These are phyloP conservation scores for Actinomucor elegans DNA, from an alignment of 371 early-diverging fungal species.

Conservation along the genomic window DNA sequence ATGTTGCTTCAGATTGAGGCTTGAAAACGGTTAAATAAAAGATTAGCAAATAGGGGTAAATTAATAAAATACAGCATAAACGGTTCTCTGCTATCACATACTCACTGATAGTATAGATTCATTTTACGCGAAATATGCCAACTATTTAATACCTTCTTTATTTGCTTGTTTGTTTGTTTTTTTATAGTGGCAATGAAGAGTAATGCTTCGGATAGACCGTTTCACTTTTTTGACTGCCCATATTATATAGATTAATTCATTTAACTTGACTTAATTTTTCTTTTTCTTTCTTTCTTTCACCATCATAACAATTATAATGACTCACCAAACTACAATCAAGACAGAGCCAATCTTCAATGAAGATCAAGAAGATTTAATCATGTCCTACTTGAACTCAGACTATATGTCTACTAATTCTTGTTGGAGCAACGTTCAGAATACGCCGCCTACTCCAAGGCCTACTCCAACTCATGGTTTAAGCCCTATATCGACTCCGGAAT, in stretches of 20 bases:
- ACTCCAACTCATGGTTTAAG: background rate
- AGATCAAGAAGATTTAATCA: slow-evolving; percentile 35
- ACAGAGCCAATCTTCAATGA: slow-evolving; percentile 21
- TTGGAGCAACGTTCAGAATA: background rate
- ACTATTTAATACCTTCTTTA: background rate
- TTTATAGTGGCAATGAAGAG: too few relatives aligned
- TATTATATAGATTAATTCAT: background rate
- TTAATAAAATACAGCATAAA: too few relatives aligned
- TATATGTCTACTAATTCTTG: slow-evolving; percentile 18
- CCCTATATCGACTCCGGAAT: background rate
- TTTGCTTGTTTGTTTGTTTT: too few relatives aligned
- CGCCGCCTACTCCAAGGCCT: background rate
- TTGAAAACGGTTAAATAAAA: background rate
- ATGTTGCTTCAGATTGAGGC: slow-evolving; percentile 36
- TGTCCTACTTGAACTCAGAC: slow-evolving; percentile 40
- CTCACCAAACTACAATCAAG: slow-evolving; percentile 5
- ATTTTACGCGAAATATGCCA: background rate
- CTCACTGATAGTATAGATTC: background rate
- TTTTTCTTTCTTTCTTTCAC: slow-evolving; percentile 7
- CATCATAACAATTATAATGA: background rate
- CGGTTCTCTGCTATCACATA: background rate
- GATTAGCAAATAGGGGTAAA: too few relatives aligned
- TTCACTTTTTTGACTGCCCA: too few relatives aligned
- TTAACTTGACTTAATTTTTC: background rate
- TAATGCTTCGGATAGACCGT: too few relatives aligned